Percentiles rank a stretch among this genome's conserved stretches.
phyloP scores from a whole-genome alignment of 208 protist genomes.

The Herpetomonas muscarum region DNA sequence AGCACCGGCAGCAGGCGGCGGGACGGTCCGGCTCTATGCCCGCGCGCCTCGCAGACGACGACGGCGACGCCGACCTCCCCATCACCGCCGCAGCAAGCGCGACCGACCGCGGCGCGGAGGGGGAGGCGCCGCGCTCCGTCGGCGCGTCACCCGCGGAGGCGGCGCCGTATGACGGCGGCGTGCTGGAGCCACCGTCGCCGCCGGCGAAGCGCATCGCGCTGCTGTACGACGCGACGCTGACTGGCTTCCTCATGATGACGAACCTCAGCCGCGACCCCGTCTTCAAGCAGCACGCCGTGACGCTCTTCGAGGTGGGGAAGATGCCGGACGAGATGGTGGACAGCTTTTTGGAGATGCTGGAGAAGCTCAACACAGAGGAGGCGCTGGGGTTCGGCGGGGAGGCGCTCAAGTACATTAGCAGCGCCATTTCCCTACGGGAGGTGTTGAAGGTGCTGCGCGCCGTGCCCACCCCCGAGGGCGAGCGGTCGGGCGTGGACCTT shows the following conservation, averaged over 20 bases:
- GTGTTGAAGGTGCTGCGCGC: conserved; percentile 56
- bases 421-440: conserved; percentile 70
- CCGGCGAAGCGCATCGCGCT: conserved; percentile 88
- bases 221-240: conserved; percentile 94
- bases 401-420: conserved; percentile 81
- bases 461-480: conserved; percentile 36
- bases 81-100: too few relatives aligned
- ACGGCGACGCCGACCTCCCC: too few relatives aligned
- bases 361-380: conserved; percentile 38
- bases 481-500: conserved; percentile 68
- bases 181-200: conserved; percentile 19
- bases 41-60: too few relatives aligned
- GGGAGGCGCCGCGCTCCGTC: too few relatives aligned
- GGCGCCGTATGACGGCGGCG: background rate
- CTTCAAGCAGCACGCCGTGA: conserved; percentile 89
- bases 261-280: conserved; percentile 86
- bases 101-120: too few relatives aligned
- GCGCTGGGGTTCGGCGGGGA: conserved; percentile 64
- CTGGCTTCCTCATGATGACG: conserved; percentile 98
- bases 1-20: background rate
- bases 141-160: background rate
- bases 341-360: conserved; percentile 69
- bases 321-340: conserved; percentile 74
- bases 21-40: too few relatives aligned
- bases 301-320: conserved; percentile 89